Percentiles rank a stretch among this genome's conserved stretches.
These are phyloP conservation scores for Centrapalus pauciflorus DNA, from an alignment of 129 eudicot genomes.

Conservation along the genomic window DNA sequence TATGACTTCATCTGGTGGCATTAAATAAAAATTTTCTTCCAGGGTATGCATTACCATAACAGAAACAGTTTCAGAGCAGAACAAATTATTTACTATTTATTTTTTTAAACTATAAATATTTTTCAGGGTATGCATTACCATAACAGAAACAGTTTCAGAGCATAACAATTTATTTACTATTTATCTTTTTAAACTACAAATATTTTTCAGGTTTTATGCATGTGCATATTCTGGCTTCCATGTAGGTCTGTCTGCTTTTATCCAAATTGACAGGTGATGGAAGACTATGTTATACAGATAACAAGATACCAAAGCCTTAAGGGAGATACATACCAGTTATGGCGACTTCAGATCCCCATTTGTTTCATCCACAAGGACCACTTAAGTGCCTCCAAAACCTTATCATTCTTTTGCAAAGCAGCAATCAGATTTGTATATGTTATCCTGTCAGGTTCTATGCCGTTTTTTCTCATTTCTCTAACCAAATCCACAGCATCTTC, in stretches of 20 bases:
- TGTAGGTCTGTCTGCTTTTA: too few relatives aligned
- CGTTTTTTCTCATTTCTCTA: conserved; percentile 79
- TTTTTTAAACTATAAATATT: neutral
- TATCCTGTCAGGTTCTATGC: conserved; percentile 62
- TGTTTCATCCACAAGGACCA: conserved; percentile 99
- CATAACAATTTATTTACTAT: neutral
- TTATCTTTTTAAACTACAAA: neutral
- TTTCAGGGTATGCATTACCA: neutral
- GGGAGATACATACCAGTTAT: conserved; percentile 11
- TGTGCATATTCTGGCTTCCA: too few relatives aligned
- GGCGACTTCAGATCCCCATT: conserved; percentile 44
- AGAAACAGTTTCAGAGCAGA: too few relatives aligned
- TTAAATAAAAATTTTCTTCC: neutral
- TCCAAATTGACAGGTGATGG: neutral
- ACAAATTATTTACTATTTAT: neutral
- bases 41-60: neutral
- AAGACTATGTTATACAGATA: neutral
- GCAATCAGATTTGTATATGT: conserved; percentile 60
- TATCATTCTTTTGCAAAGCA: conserved; percentile 74
- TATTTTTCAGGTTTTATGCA: too few relatives aligned
- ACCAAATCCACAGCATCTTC: conserved; percentile 78
- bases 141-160: too few relatives aligned
- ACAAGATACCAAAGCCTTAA: neutral
- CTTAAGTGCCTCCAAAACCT: conserved; percentile 82
- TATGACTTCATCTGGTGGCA: too few relatives aligned